Base-by-base conservation (phyloP, 1,139 yeast genomes). In the Protomyces gravidus region DNA sequence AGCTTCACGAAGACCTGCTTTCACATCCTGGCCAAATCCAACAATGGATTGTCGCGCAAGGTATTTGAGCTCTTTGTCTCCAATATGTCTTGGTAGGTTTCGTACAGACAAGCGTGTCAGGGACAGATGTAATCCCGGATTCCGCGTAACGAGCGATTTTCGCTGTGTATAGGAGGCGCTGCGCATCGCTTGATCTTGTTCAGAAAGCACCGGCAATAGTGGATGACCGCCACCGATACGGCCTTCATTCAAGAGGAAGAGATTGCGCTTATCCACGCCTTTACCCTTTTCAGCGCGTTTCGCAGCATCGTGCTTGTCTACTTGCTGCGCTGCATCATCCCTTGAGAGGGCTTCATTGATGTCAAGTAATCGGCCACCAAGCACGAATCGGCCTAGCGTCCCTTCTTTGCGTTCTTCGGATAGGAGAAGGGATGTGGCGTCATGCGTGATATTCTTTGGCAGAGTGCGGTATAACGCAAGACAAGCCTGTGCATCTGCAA, bases 31-130 rank as follows among this genome's bases (percentile, higher is more conserved):
- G n/a, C 97, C 97, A 76, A 92, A 92, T 67, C 86, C 86, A 28
- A 92, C 97, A 60, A 92, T 89, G 0, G 96, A 97, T 71, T 88
- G 88, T 73, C 98, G 84, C 45, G 95, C 97, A 60, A 92, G 77
- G 1, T 95, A 95, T 71, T 92, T 92, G 68, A 92, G 78, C 0
- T 95, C 84, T 71, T 87, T 88, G 63, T 86, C 87, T 64, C 81
- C 86, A 94, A 92, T 84, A 23, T 95, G 84, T 72, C 97, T 82
- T 47, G 99, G 98, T 61, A 92, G 75, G 70, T 92, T 92, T 74
- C 98, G 81, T 61, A 94, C 81, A 6, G 98, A 97, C 70, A 92
- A 80, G 76, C 98, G 85, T 2, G 97, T 90, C 75, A 90, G 76
- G 25, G 97, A 88, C 63, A 92, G 76, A 76, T 90, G 97, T 69